Evolutionary conservation across 2,329 filamentous ascomycete species (phyloP), one percentile per base, ranked within the genome.

Genomic region (Colletotrichum musae): DNA sequence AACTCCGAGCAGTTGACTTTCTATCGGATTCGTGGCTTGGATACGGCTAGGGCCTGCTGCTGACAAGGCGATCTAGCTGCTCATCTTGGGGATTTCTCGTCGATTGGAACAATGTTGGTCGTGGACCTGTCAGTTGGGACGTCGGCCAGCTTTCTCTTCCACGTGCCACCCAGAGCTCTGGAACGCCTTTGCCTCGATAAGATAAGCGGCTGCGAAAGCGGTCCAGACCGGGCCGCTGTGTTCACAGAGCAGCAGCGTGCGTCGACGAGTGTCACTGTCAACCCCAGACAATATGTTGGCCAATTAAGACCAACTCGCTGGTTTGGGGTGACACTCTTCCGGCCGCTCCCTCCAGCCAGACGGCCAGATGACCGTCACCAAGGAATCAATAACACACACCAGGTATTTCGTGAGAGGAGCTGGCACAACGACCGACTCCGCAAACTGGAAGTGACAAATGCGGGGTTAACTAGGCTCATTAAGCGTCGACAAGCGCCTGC

Each of bases 151-250:
- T 18, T 13, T 52, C 28, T 18, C 9, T 47, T 50, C 47, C 47
- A 68, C 53, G 51, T 64, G 59, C 47, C 21, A 47, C 32, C 51
- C 21, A 21, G 10, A 51, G n/a, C 7, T 58, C 26, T 26, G 41
- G 57, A 41, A 64, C 26, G 13, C 39, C 12, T n/a, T 9, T 52
- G 39, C 28, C 21, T 15, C 41, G 65, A 68, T 64, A 54, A 68
- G 65, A 64, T 59, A 58, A 58, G 45, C n/a, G 10, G 15, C 21
- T 45, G 15, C 18, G 6, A 26, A 21, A 15, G 26, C 26, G 48
- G 48, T 68, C 47, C 21, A 47, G 54, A 18, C 41, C 45, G 18
- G 52, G 36, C 54, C 24, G 36, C 54, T n/a, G 45, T 43, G 18
- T 13, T 15, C n/a, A n/a, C 26, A 15, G 5, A 43, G 13, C 41